Evolutionary conservation across 73 alveolate species (phyloP), one percentile per base, ranked within the genome.

Genomic region (Uronychia setigera): DNA sequence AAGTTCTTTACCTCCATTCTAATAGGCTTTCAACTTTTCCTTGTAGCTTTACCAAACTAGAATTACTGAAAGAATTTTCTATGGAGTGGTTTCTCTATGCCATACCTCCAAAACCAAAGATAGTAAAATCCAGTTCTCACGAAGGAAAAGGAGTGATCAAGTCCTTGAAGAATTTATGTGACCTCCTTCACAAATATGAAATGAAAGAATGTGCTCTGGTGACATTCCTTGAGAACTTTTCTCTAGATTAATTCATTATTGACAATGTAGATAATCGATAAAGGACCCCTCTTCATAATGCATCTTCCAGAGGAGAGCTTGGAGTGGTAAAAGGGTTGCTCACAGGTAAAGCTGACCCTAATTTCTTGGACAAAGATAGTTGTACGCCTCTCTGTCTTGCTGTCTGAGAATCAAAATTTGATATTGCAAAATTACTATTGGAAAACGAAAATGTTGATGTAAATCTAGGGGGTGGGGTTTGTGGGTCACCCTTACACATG

Each of bases 61-160:
- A 60, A 32, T 86, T 59, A 85, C 74, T 85, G 84, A 78, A 86
- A n/a, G 95, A 90, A 75, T 76, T 90, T 30, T 80, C 89, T 27
- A 74, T 90, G 31, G 95, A 90, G 59, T 90, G 95, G 95, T 90
- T 90, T 32, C 60, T 86, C 33, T 90, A 90, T 59, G 87, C 93
- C 58, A 90, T 79, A 0, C 95, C 95, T 28, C 91, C 95, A 0
- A 46, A 76, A 29, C 93, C 93, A 29, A 82, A 87, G 9, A 83
- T 90, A 35, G 83, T 90, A 59, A 90, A 80, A 60, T 78, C 91
- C 76, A 86, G 32, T 80, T 58, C 33, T 59, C 84, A 59, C 26
- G 90, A 84, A 46, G 90, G 91, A 76, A 79, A 78, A 78, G 74
- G n/a, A n/a, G n/a, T n/a, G n/a, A n/a, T n/a, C n/a, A n/a, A n/a